Evolutionary conservation across 768 basidiomycete genomes (phyloP).

Genomic region (Mycena vulgaris): DNA sequence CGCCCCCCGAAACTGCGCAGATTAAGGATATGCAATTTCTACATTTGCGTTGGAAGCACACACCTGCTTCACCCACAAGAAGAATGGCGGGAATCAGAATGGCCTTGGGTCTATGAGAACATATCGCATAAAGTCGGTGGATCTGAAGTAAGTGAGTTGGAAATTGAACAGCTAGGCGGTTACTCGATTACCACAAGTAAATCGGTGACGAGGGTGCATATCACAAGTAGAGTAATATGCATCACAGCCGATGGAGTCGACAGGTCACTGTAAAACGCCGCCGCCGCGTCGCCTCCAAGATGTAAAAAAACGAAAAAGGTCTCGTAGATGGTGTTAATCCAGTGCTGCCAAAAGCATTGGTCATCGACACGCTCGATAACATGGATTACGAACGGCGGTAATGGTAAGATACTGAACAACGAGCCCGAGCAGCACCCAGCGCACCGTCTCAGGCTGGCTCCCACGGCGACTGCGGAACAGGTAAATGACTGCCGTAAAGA

Average conservation of each 20-base stretch:
- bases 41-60: too few relatives aligned
- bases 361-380: neutral
- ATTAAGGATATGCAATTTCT: neutral
- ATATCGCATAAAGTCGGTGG: constrained; percentile 19
- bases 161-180: neutral
- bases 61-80: neutral
- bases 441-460: neutral
- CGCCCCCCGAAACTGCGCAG: neutral
- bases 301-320: neutral
- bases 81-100: neutral
- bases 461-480: constrained; percentile 18
- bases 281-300: neutral
- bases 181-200: constrained; percentile 10
- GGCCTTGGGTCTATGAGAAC: neutral
- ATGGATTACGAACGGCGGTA: neutral
- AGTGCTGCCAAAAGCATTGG: neutral
- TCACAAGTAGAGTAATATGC: neutral
- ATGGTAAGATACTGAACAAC: constrained; percentile 7
- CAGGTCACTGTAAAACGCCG: neutral
- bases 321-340: constrained; percentile 1
- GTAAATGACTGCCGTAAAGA: constrained; percentile 12
- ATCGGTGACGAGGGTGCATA: constrained; percentile 1
- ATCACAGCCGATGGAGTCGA: neutral
- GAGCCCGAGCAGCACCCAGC: neutral
- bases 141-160: neutral